Evolutionary conservation across 2,329 filamentous ascomycete genomes (phyloP).

Genomic region (Phaeoacremonium minimum): DNA sequence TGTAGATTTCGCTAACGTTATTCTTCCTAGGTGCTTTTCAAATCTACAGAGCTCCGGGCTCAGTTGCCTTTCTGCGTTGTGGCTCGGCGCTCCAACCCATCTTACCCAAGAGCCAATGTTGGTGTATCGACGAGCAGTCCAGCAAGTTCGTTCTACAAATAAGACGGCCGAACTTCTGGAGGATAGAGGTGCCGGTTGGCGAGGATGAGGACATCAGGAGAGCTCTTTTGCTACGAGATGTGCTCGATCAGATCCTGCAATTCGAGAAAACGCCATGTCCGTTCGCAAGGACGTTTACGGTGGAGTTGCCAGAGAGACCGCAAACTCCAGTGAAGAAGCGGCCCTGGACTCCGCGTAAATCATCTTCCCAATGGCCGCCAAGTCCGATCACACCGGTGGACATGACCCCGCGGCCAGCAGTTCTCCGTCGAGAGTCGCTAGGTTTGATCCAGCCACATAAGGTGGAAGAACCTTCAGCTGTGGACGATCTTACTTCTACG

Average conservation of each 20-base stretch:
- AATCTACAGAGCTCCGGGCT: slow-evolving; percentile 82
- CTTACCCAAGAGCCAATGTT: slow-evolving; percentile 84
- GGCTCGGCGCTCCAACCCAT: slow-evolving; percentile 81
- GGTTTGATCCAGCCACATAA: too few relatives aligned
- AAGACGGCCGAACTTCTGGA: slow-evolving; percentile 78
- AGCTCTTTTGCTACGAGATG: slow-evolving; percentile 63
- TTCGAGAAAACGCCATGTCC: slow-evolving; percentile 89
- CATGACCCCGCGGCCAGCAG: not conserved
- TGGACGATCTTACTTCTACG: too few relatives aligned
- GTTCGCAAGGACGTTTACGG: slow-evolving; percentile 72
- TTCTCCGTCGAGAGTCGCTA: too few relatives aligned
- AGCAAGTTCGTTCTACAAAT: slow-evolving; percentile 84
- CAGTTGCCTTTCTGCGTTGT: slow-evolving; percentile 84
- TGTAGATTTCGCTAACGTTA: slow-evolving; percentile 9
- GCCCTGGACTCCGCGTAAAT: slow-evolving; percentile 57
- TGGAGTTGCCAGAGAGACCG: slow-evolving; percentile 67
- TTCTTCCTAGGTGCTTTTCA: slow-evolving; percentile 59
- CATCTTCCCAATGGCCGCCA: slow-evolving; percentile 18
- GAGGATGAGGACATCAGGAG: slow-evolving; percentile 59
- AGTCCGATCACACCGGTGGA: slow-evolving; percentile 14
- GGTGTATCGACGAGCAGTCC: slow-evolving; percentile 82
- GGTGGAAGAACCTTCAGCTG: too few relatives aligned
- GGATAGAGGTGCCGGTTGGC: slow-evolving; percentile 75
- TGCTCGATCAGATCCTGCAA: slow-evolving; percentile 68
- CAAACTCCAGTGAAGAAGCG: slow-evolving; percentile 61